phyloP scores from a whole-genome alignment of 2,329 filamentous ascomycete genomes.

The Ceratocystis alfenasii region DNA sequence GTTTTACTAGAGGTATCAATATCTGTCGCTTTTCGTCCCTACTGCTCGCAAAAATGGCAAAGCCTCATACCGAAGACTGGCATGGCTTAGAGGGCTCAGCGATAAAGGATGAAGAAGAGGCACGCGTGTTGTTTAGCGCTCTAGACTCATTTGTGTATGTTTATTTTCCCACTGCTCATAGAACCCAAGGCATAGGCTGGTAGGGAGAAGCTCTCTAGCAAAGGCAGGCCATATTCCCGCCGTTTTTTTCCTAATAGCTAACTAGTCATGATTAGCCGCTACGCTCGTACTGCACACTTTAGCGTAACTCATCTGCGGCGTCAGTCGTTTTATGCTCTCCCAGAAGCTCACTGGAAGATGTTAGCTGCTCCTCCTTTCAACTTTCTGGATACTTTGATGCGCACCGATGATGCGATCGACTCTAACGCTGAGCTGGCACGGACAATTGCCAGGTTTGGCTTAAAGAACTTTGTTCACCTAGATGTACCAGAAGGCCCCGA shows the following conservation, averaged over 20 bases:
- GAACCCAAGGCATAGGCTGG: neutral
- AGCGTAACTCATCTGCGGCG: slow-evolving; percentile 84
- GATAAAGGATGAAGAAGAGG: slow-evolving; percentile 59
- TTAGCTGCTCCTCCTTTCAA: slow-evolving; percentile 72
- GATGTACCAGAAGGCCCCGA: slow-evolving; percentile 24
- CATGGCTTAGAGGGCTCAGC: slow-evolving; percentile 19
- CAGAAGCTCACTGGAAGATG: slow-evolving; percentile 70
- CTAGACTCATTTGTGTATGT: slow-evolving; percentile 81
- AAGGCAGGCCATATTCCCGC: neutral
- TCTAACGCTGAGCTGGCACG: slow-evolving; percentile 73
- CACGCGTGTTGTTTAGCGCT: slow-evolving; percentile 64
- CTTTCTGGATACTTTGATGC: slow-evolving; percentile 64
- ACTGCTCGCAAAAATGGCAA: neutral
- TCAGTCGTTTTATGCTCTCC: slow-evolving; percentile 85
- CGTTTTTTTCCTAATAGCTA: neutral
- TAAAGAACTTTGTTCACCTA: slow-evolving; percentile 45
- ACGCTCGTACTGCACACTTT: slow-evolving; percentile 72
- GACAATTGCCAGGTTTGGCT: slow-evolving; percentile 58
- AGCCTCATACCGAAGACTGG: slow-evolving; percentile 15
- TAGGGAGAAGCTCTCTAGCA: neutral
- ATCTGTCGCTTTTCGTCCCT: neutral
- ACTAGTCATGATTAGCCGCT: slow-evolving; percentile 47
- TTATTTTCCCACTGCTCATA: neutral
- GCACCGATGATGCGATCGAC: slow-evolving; percentile 79
- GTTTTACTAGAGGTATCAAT: neutral